phyloP scores from a whole-genome alignment of 192 early-diverging fungal genomes.

The Backusella circina region DNA sequence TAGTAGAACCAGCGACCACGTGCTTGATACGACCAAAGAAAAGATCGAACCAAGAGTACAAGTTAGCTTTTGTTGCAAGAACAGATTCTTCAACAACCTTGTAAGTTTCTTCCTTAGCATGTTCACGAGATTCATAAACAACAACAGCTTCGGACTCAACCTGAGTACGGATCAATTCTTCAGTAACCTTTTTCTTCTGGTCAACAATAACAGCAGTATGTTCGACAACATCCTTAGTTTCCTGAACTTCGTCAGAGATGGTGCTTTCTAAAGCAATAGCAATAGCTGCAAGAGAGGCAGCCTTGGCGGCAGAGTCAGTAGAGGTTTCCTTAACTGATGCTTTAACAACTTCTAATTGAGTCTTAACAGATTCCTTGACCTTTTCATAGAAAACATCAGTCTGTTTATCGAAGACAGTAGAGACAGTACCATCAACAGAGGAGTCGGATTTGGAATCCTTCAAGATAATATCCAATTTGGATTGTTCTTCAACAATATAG shows the following conservation, averaged over 20 bases:
- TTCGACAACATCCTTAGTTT: neutral
- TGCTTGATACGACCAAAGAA: slow-evolving; percentile 1
- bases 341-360: neutral
- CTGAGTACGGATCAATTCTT: neutral
- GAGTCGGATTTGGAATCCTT: slow-evolving; percentile 1
- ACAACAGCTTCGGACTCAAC: neutral
- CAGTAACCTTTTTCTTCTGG: neutral
- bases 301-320: slow-evolving; percentile 5
- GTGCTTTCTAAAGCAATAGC: neutral
- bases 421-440: neutral
- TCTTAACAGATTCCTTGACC: neutral
- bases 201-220: neutral
- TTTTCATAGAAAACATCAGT: slow-evolving; percentile 1
- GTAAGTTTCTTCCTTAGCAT: neutral
- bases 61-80: neutral
- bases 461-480: neutral
- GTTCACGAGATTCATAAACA: slow-evolving; percentile 11
- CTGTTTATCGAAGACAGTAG: neutral
- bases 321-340: slow-evolving; percentile 1
- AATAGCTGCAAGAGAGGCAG: neutral
- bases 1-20: neutral
- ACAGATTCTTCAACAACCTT: neutral
- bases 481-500: neutral
- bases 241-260: neutral
- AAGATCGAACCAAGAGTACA: slow-evolving; percentile 4